phyloP scores from a whole-genome alignment of 345 rosid genomes.

The Salix suchowensis region DNA sequence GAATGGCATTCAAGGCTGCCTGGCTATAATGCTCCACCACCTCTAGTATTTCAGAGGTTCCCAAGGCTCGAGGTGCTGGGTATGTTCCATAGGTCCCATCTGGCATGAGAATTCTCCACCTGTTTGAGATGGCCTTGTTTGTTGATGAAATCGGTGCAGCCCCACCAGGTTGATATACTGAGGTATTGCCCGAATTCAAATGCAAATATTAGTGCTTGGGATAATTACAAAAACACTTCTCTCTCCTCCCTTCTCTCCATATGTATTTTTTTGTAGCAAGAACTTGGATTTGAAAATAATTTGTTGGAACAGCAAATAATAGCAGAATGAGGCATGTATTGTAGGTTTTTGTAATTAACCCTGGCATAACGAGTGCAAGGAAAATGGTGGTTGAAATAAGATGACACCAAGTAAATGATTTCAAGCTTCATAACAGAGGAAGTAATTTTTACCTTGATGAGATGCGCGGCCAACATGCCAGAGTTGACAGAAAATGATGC shows the following conservation, averaged over 20 bases:
- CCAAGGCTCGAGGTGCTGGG: conserved; percentile 45
- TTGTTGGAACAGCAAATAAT: no score
- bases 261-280: no score
- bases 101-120: conserved; percentile 66
- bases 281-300: no score
- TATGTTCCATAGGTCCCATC: conserved; percentile 49
- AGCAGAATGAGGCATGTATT: no score
- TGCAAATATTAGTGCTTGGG: neutral
- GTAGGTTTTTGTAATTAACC: no score
- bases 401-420: neutral
- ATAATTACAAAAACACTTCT: no score
- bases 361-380: neutral
- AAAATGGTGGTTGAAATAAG: neutral
- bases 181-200: conserved; percentile 2
- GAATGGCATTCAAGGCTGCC: conserved; percentile 63
- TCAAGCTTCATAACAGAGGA: neutral
- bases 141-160: conserved; percentile 76
- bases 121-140: conserved; percentile 44
- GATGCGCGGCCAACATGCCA: conserved; percentile 98
- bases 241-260: no score
- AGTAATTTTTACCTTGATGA: conserved; percentile 39
- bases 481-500: conserved; percentile 75
- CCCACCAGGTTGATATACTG: conserved; percentile 75
- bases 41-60: conserved; percentile 43
- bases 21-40: conserved; percentile 54